A percentile compares a stretch with the other conserved stretches of the same genome.
Conservation (phyloP, 2,329 filamentous ascomycete genomes). For the Sclerotinia spermophila region DNA sequence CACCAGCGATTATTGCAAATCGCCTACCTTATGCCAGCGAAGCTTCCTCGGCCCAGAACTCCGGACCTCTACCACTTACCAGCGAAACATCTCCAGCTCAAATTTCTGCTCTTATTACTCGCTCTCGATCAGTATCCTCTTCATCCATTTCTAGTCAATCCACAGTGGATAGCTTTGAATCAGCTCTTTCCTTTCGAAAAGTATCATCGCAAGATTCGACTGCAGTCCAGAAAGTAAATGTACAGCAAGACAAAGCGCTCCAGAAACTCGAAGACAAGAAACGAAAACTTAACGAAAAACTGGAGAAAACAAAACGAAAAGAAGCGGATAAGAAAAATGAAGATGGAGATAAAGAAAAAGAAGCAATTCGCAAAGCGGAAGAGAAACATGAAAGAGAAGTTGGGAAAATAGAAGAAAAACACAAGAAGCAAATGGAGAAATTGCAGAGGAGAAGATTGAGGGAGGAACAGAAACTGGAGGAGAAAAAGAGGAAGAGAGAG, state of each 20-base stretch:
- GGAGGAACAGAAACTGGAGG: constrained; percentile 59
- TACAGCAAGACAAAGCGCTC: constrained; percentile 60
- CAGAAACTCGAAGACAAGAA: constrained; percentile 59
- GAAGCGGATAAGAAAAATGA: constrained; percentile 42
- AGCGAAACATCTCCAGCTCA: constrained; percentile 26
- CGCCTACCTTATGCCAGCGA: constrained; percentile 33
- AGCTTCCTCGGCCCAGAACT: constrained; percentile 29
- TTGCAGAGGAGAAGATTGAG: constrained; percentile 60
- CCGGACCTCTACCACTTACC: constrained; percentile 34
- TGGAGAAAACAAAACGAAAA: constrained; percentile 53
- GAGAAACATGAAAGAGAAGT: constrained; percentile 62
- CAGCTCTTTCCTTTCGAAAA: constrained; percentile 39
- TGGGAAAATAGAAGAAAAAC: constrained; percentile 64
- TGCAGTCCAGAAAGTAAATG: constrained; percentile 30
- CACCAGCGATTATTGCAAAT: constrained; percentile 28
- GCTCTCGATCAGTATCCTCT: constrained; percentile 26
- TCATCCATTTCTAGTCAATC: constrained; percentile 41
- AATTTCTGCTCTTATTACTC: constrained; percentile 26
- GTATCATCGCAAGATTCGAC: constrained; percentile 42
- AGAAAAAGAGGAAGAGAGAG: constrained; percentile 46
- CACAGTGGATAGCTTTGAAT: constrained; percentile 49
- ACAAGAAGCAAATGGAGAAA: constrained; percentile 60
- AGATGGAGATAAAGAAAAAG: constrained; percentile 50
- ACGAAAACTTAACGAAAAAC: constrained; percentile 59
- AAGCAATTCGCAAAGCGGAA: constrained; percentile 52